phyloP scores from a whole-genome alignment of 192 early-diverging fungal genomes.

The Powellomyces hirtus region DNA sequence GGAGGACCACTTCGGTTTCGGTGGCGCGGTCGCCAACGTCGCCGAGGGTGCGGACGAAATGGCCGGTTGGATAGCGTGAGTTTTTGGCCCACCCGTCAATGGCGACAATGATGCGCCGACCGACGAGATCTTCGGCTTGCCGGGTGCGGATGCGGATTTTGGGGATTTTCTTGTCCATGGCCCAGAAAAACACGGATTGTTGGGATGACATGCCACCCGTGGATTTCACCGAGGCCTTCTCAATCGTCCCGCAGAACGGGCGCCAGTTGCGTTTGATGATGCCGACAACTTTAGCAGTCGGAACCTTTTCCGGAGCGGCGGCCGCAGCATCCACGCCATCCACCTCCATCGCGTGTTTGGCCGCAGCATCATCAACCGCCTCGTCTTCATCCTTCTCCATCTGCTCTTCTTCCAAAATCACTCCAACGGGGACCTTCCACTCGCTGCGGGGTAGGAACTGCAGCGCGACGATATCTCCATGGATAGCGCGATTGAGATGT shows the following conservation, averaged over 20 bases:
- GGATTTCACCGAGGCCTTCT: slow-evolving; percentile 56
- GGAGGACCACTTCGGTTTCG: slow-evolving; percentile 92
- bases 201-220: slow-evolving; percentile 56
- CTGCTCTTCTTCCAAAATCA: slow-evolving; percentile 69
- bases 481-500: slow-evolving; percentile 85
- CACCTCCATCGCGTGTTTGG: slow-evolving; percentile 24
- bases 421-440: slow-evolving; percentile 77
- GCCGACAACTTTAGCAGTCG: slow-evolving; percentile 87
- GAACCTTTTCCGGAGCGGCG: slow-evolving; percentile 35
- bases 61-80: slow-evolving; percentile 77
- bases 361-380: slow-evolving; percentile 9
- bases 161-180: slow-evolving; percentile 94
- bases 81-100: slow-evolving; percentile 88
- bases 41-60: slow-evolving; percentile 89
- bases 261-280: slow-evolving; percentile 95
- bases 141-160: slow-evolving; percentile 89
- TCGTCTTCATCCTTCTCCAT: slow-evolving; percentile 67
- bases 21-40: slow-evolving; percentile 92
- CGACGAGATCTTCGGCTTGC: slow-evolving; percentile 74
- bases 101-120: slow-evolving; percentile 87
- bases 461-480: slow-evolving; percentile 90
- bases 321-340: slow-evolving; percentile 7
- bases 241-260: slow-evolving; percentile 89
- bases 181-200: slow-evolving; percentile 76
- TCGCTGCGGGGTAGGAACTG: slow-evolving; percentile 79